These are phyloP conservation scores for Macrolepiota fuliginosa DNA, from an alignment of 768 basidiomycete species.

Conservation along the genomic window DNA sequence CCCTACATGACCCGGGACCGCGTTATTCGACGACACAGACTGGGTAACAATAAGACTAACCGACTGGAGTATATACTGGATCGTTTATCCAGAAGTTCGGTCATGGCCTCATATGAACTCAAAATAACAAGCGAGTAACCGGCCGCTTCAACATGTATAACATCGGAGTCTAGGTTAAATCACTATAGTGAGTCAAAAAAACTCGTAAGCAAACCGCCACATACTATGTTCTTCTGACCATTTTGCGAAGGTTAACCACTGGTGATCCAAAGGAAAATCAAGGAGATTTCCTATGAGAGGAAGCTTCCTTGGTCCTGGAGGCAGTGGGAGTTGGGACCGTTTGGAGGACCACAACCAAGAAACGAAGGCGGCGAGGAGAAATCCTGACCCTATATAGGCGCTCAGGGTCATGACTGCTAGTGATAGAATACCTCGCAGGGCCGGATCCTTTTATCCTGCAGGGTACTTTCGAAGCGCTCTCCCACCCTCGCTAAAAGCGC, in stretches of 20 bases:
- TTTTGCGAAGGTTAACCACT: slow-evolving; percentile 38
- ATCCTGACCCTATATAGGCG: too few relatives aligned
- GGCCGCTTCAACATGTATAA: slow-evolving; percentile 5
- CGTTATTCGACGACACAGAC: too few relatives aligned
- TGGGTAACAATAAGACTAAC: neutral
- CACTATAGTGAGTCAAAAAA: neutral
- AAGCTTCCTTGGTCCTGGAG: slow-evolving; percentile 38
- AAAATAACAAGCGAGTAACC: slow-evolving; percentile 24
- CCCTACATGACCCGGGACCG: too few relatives aligned
- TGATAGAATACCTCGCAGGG: too few relatives aligned
- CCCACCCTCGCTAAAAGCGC: too few relatives aligned
- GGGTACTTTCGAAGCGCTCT: too few relatives aligned
- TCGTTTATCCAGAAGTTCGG: slow-evolving; percentile 44
- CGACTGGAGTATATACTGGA: slow-evolving; percentile 44
- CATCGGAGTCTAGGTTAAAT: neutral
- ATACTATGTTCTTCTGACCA: slow-evolving; percentile 41
- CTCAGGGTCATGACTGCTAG: too few relatives aligned
- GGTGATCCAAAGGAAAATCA: slow-evolving; percentile 35
- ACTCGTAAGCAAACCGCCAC: neutral
- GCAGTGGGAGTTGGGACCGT: slow-evolving; percentile 19
- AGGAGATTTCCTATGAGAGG: slow-evolving; percentile 44
- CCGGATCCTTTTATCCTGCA: too few relatives aligned
- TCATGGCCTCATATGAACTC: slow-evolving; percentile 27
- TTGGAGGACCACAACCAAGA: too few relatives aligned
- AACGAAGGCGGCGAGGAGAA: too few relatives aligned